Percentiles rank a stretch among this genome's conserved stretches.
Conservation (phyloP, 345 rosid genomes). For the Populus deltoides region DNA sequence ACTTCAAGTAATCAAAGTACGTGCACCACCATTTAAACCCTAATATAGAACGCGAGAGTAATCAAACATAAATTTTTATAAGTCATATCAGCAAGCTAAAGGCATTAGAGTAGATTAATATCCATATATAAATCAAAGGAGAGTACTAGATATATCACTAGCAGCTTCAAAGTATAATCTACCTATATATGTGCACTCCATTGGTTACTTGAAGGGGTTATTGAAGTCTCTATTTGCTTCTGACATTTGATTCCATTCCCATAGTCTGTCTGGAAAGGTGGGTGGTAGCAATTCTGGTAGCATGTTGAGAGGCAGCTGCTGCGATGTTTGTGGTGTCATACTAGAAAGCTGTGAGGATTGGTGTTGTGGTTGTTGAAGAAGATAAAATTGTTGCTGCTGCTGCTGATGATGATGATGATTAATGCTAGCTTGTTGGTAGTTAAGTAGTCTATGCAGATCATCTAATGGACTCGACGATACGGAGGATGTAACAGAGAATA, state of each 20-base stretch:
- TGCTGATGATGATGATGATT: conserved; percentile 1
- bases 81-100: conserved; percentile 7
- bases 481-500: conserved; percentile 25
- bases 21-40: conserved; percentile 1
- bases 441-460: conserved; percentile 70
- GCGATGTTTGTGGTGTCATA: conserved; percentile 30
- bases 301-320: conserved; percentile 41
- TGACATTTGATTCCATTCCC: conserved; percentile 89
- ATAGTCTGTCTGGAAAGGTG: conserved; percentile 53
- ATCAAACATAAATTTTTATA: not conserved
- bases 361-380: conserved; percentile 41
- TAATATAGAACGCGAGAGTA: not conserved
- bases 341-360: conserved; percentile 38
- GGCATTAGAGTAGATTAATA: not conserved
- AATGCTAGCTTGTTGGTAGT: conserved; percentile 45
- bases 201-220: conserved; percentile 59
- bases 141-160: not conserved
- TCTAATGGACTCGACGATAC: conserved; percentile 40
- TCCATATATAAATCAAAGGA: not conserved
- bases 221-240: conserved; percentile 53
- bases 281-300: conserved; percentile 43
- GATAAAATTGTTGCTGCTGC: conserved; percentile 12
- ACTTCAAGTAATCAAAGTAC: not conserved
- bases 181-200: not conserved
- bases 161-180: not conserved